These are phyloP conservation scores for Lactarius quietus DNA, from an alignment of 768 basidiomycete genomes.

Conservation along the genomic window DNA sequence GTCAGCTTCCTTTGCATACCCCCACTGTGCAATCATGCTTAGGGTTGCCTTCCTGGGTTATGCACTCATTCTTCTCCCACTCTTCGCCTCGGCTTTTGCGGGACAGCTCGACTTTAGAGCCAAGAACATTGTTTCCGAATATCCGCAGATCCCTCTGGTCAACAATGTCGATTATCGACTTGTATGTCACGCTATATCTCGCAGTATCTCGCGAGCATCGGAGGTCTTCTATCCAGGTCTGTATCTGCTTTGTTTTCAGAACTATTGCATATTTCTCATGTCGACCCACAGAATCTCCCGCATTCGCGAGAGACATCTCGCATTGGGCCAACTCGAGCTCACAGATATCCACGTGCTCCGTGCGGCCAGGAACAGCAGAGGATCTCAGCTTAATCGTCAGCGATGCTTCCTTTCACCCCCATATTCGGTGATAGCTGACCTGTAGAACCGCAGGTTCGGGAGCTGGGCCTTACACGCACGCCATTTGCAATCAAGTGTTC, in stretches of 20 bases:
- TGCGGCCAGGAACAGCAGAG: constrained; percentile 5
- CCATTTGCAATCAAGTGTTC: constrained; percentile 25
- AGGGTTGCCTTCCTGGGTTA: background rate
- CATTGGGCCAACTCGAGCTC: constrained; percentile 9
- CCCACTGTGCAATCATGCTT: background rate
- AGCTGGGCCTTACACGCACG: background rate
- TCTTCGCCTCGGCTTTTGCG: background rate
- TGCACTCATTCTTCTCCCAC: background rate
- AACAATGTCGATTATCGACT: background rate
- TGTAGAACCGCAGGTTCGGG: background rate
- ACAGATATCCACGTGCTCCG: constrained; percentile 2
- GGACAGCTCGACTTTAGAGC: background rate
- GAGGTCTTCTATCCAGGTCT: constrained; percentile 1
- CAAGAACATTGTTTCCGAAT: background rate
- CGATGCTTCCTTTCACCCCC: background rate
- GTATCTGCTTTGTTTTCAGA: background rate
- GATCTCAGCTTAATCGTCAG: background rate
- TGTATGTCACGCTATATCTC: background rate
- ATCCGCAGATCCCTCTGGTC: no score
- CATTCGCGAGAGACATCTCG: background rate
- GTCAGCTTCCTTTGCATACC: no score
- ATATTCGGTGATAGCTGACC: background rate
- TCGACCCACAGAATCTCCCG: background rate
- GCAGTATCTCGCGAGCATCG: background rate
- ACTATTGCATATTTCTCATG: background rate